Base-by-base conservation (phyloP, 768 basidiomycete species). In the Mycena filopes region DNA sequence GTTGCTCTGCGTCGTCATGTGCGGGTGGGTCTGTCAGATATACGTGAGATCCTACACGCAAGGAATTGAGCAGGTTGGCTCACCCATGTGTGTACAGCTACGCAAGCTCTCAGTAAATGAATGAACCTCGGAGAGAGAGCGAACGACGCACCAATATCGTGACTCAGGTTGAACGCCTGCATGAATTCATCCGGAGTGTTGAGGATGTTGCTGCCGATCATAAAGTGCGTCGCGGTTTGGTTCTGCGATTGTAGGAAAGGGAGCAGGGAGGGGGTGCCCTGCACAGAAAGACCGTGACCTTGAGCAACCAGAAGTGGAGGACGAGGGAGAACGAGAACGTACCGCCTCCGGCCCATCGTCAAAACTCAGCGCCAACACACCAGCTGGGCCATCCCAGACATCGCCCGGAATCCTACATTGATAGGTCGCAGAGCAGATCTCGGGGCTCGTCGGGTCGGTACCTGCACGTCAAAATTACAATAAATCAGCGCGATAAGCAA, bases 371-470 rank as follows among this genome's bases (percentile, higher is more conserved):
- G 81, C 92, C 55, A 93, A 78, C 56, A 83, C 78, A 31, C 92
- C 91, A 31, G 83, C 75, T 0, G 95, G 95, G 0, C 90, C 92
- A 65, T 96, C 87, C 87, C 89, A 91, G 51, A 93, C 72, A 67
- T 94, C 92, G 13, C 84, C 87, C 5, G 82, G 68, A 11, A 80
- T 83, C 47, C 73, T 72, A 75, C 93, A 95, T 72, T 89, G 85
- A 79, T 87, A 89, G 0, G 90, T 91, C 25, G 90, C 83, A 2
- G 94, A 94, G 78, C 95, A 97, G 65, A 97, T 83, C 9, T 80
- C 68, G 10, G 82, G 74, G 67, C 87, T 79, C 46, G 67, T 79
- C 29, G 81, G 82, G 66, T 84, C 66, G 31, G 1, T 0, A 2
- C 65, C 65, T 66, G 28, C n/a, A 7, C 36, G 25, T 13, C 42